phyloP scores from a whole-genome alignment of 2,329 filamentous ascomycete species.

The Sporothrix brunneoviolacea region DNA sequence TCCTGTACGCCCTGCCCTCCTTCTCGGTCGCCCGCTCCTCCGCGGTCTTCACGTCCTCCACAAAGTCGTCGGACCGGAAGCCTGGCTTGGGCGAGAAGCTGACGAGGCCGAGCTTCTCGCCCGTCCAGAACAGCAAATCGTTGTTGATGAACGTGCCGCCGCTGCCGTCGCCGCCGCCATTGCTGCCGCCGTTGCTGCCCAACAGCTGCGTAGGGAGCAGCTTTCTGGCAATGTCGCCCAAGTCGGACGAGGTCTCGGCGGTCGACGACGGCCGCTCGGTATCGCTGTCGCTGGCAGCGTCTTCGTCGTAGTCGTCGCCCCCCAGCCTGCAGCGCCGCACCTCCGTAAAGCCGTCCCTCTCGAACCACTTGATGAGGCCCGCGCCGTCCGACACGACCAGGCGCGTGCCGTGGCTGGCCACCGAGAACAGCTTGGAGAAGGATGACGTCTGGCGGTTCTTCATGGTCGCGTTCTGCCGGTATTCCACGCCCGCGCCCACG shows the following conservation, averaged over 20 bases:
- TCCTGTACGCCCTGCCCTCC: slow-evolving; percentile 56
- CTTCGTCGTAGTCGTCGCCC: slow-evolving; percentile 24
- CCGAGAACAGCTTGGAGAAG: slow-evolving; percentile 71
- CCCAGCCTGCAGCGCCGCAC: slow-evolving; percentile 49
- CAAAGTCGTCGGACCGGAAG: slow-evolving; percentile 46
- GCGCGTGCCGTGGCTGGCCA: slow-evolving; percentile 72
- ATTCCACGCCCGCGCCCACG: too few species aligned
- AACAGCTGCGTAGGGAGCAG: slow-evolving; percentile 54
- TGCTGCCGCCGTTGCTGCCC: slow-evolving; percentile 17
- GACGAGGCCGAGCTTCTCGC: slow-evolving; percentile 71
- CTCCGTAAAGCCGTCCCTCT: slow-evolving; percentile 68
- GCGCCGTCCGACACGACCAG: slow-evolving; percentile 79
- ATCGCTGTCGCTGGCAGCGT: not conserved
- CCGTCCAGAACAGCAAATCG: slow-evolving; percentile 80
- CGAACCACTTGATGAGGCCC: slow-evolving; percentile 83
- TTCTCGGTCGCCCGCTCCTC: slow-evolving; percentile 45
- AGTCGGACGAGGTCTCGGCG: slow-evolving; percentile 39
- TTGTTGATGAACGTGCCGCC: slow-evolving; percentile 42
- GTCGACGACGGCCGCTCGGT: not conserved
- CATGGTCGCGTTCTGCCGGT: slow-evolving; percentile 44
- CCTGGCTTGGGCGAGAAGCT: slow-evolving; percentile 50
- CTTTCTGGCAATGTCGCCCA: slow-evolving; percentile 73
- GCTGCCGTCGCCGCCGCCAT: slow-evolving; percentile 17
- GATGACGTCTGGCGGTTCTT: slow-evolving; percentile 82
- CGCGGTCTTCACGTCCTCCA: slow-evolving; percentile 36